Evolutionary conservation across 768 basidiomycete species (phyloP).

Genomic region (Xerocomellus dryophilus): DNA sequence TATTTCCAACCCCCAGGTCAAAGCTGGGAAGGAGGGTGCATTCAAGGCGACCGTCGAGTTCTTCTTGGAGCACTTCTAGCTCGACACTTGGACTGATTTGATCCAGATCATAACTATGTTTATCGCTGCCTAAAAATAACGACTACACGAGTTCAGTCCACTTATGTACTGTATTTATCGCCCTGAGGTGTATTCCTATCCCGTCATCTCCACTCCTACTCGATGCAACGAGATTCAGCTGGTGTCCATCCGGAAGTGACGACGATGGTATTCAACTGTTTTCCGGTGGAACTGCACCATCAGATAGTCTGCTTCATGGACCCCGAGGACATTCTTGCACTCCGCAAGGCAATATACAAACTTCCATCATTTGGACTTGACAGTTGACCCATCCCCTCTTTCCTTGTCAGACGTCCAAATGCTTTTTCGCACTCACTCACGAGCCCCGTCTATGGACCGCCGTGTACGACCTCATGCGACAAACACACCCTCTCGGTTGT

Average conservation of each 20-base stretch:
- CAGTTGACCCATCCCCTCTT: not conserved
- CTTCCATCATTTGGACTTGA: not conserved
- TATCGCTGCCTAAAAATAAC: not conserved
- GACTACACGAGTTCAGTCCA: too few species aligned
- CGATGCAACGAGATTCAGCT: not conserved
- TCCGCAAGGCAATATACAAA: slow-evolving; percentile 11
- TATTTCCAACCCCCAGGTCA: slow-evolving; percentile 45
- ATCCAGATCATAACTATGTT: too few species aligned
- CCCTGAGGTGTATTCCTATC: too few species aligned
- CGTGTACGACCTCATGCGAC: not conserved
- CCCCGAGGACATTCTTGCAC: slow-evolving; percentile 4
- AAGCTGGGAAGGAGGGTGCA: slow-evolving; percentile 60
- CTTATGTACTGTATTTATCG: too few species aligned
- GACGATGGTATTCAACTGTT: not conserved
- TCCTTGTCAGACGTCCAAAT: slow-evolving; percentile 9
- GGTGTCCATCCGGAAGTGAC: not conserved
- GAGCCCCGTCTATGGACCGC: slow-evolving; percentile 3
- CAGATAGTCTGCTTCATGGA: slow-evolving; percentile 1
- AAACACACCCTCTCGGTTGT: not conserved
- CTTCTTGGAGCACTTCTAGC: slow-evolving; percentile 36
- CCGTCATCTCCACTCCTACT: too few species aligned
- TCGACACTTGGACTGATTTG: not conserved
- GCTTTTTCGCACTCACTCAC: slow-evolving; percentile 1
- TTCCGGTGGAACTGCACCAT: slow-evolving; percentile 8
- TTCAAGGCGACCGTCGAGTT: slow-evolving; percentile 55